phyloP scores from a whole-genome alignment of 2,329 filamentous ascomycete species.

The Fusarium mangiferae region DNA sequence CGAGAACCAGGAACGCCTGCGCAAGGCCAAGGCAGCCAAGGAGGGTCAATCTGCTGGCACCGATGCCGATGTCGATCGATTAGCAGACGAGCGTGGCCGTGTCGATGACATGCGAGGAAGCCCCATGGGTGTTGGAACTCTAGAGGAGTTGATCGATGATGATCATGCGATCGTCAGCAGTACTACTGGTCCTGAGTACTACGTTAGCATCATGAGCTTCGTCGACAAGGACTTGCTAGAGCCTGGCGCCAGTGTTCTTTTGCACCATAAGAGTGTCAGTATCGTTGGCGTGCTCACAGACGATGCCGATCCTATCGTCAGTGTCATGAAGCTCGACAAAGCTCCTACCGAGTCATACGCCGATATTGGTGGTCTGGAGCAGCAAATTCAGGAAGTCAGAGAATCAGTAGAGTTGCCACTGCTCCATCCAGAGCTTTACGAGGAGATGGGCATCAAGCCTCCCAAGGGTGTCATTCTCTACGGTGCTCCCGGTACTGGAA shows the following conservation, averaged over 20 bases:
- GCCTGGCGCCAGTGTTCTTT: conserved; percentile 91
- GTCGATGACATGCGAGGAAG: conserved; percentile 99
- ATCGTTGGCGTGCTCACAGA: conserved; percentile 98
- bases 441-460: conserved; percentile 99
- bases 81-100: conserved; percentile 92
- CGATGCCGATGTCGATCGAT: conserved; percentile 80
- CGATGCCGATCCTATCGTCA: conserved; percentile 93
- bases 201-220: conserved; percentile 99
- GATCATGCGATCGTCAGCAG: conserved; percentile 99
- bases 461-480: conserved; percentile 99
- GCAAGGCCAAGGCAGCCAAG: conserved; percentile 88
- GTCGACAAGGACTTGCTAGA: conserved; percentile 98
- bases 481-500: conserved; percentile 95
- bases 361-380: conserved; percentile 95
- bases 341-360: conserved; percentile 98
- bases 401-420: conserved; percentile 97
- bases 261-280: conserved; percentile 98
- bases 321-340: conserved; percentile 99
- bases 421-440: conserved; percentile 95
- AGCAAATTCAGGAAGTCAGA: conserved; percentile 96
- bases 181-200: conserved; percentile 97
- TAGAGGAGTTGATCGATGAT: conserved; percentile 99
- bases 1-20: conserved; percentile 95
- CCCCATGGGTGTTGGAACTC: conserved; percentile 96
- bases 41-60: conserved; percentile 74